A percentile compares a stretch with the other conserved stretches of the same genome.
phyloP scores from a whole-genome alignment of 768 basidiomycete species.

The Podaxis rugospora region DNA sequence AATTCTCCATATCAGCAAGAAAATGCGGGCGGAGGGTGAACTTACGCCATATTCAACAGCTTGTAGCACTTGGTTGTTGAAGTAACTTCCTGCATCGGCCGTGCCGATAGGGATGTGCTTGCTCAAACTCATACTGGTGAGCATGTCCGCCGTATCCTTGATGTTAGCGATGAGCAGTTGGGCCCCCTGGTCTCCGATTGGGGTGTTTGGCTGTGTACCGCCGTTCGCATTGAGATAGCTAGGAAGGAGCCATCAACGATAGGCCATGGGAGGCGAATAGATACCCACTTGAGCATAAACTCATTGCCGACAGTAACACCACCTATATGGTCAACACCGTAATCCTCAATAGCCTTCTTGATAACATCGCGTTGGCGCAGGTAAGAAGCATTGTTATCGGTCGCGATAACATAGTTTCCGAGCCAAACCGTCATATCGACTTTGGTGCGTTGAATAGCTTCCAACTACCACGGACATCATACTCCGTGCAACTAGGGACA shows the following conservation, averaged over 20 bases:
- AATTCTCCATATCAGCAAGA: not conserved
- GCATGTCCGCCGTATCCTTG: slow-evolving; percentile 54
- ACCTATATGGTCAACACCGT: slow-evolving; percentile 67
- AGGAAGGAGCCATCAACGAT: slow-evolving; percentile 1
- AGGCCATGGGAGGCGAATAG: not conserved
- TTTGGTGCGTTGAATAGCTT: slow-evolving; percentile 88
- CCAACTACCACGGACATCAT: slow-evolving; percentile 40
- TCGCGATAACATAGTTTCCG: slow-evolving; percentile 61
- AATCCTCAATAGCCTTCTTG: slow-evolving; percentile 64
- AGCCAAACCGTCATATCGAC: slow-evolving; percentile 80
- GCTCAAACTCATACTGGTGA: slow-evolving; percentile 48
- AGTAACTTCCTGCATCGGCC: slow-evolving; percentile 83
- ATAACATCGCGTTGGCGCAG: slow-evolving; percentile 66
- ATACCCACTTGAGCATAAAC: slow-evolving; percentile 69
- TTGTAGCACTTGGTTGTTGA: slow-evolving; percentile 64
- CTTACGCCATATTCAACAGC: slow-evolving; percentile 68
- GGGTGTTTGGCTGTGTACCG: slow-evolving; percentile 49
- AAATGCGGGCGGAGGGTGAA: not conserved
- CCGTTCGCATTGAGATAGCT: slow-evolving; percentile 58
- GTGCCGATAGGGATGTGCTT: slow-evolving; percentile 69
- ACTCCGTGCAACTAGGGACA: not conserved
- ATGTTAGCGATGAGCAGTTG: slow-evolving; percentile 63
- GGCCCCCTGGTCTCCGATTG: slow-evolving; percentile 59
- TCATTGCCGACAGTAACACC: slow-evolving; percentile 94
- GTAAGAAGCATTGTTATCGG: slow-evolving; percentile 69